Conservation (phyloP, 306 rosid genomes). For the Macrotyloma uniflorum region DNA sequence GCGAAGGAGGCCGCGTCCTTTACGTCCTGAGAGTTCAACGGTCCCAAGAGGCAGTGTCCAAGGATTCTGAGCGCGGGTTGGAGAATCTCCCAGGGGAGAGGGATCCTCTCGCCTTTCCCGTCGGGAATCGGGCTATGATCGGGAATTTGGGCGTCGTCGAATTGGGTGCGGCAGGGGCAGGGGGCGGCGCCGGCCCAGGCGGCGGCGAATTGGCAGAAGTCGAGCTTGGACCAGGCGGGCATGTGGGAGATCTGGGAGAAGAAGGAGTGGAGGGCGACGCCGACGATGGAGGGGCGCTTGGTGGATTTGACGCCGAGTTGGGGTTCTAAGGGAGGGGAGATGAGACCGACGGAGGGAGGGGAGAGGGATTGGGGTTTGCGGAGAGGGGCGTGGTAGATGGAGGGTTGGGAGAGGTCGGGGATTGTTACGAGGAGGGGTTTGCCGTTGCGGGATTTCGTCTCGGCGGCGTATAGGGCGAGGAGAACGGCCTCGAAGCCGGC, state of each 20-base stretch:
- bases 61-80: conserved; percentile 83
- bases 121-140: neutral
- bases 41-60: conserved; percentile 91
- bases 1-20: conserved; percentile 75
- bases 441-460: conserved; percentile 77
- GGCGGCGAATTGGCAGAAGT: conserved; percentile 67
- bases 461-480: conserved; percentile 81
- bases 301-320: conserved; percentile 87
- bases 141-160: conserved; percentile 22
- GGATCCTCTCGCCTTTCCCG: conserved; percentile 69
- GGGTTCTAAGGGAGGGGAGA: conserved; percentile 82
- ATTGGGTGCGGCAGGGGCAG: conserved; percentile 64
- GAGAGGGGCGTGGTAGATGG: conserved; percentile 77
- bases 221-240: conserved; percentile 96
- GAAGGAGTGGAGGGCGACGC: conserved; percentile 77
- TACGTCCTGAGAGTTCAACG: conserved; percentile 76
- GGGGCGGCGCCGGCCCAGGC: conserved; percentile 85
- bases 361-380: conserved; percentile 28
- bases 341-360: conserved; percentile 57
- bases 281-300: conserved; percentile 80
- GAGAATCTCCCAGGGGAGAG: conserved; percentile 92
- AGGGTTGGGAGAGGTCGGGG: conserved; percentile 90
- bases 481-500: conserved; percentile 96
- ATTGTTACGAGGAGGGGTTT: conserved; percentile 75
- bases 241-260: conserved; percentile 93